Evolutionary conservation across 2,329 filamentous ascomycete species (phyloP), one percentile per base, ranked within the genome.

Genomic region (Coniella vitis): DNA sequence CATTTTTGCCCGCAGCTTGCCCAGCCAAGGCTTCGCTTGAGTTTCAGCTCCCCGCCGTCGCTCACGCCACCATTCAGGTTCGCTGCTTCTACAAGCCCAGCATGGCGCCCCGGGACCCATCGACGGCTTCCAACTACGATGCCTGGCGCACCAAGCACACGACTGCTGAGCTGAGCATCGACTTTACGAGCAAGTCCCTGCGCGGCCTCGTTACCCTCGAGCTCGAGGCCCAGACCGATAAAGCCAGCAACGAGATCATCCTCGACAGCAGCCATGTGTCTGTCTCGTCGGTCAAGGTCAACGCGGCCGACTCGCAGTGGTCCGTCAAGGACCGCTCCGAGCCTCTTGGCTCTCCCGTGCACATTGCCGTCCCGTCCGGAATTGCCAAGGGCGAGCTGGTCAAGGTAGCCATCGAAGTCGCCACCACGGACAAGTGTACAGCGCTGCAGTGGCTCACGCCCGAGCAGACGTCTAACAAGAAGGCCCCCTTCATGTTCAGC

Each of bases 401-500:
- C 53, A 70, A 72, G 56, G 59, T 84, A 16, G 68, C 81, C 65
- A 87, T 94, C 54, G 72, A 78, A 20, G 67, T 96, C 25, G 76
- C 86, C 57, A 97, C 93, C 4, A 97, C 93, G 1, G 78, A 86
- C 45, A 79, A 87, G 60, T 96, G 91, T 67, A 95, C 90, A 10
- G 91, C 91, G 9, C 74, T 98, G 54, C 91, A 97, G 69, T 98
- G 93, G 91, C 78, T 98, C 66, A 90, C 87, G 0, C 89, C 90
- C 2, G 86, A 85, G 29, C 93, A 97, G 71, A 97, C 93, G 1
- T 89, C 87, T 51, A 96, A 95, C 77, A 90, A 90, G 72, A 93
- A 90, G 68, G 86, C 94, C 57, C 91, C 91, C 1, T 97, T 96
- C 69, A 91, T 97, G 83, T 97, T 97, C 72, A 94, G 88, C 38